Evolutionary conservation across 805 yeast species (phyloP).

Genomic region (Candida stauntonica): DNA sequence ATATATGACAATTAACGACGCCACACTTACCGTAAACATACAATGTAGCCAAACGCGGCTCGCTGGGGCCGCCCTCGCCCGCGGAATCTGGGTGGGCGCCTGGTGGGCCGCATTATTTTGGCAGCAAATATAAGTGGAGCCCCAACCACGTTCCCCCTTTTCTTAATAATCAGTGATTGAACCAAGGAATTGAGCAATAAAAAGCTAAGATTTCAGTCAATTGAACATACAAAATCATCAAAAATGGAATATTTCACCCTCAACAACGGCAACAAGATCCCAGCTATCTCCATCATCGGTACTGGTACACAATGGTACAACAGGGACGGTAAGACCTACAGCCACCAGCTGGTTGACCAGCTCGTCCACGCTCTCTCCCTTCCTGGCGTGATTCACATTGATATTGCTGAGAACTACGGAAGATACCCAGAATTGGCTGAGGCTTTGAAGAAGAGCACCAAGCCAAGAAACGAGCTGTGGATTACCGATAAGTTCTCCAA

Average conservation of each 20-base stretch:
- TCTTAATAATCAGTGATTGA: too few species aligned
- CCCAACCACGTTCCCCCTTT: too few species aligned
- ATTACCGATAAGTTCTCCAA: slow-evolving; percentile 49
- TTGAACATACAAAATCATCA: too few species aligned
- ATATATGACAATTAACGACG: too few species aligned
- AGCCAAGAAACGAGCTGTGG: slow-evolving; percentile 47
- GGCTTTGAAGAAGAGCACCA: slow-evolving; percentile 39
- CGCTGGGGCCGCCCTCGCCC: too few species aligned
- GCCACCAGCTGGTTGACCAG: slow-evolving; percentile 31
- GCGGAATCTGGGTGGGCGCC: too few species aligned
- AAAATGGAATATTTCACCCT: slow-evolving; percentile 22
- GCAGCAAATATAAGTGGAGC: too few species aligned
- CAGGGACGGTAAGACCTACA: slow-evolving; percentile 25
- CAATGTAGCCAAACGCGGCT: too few species aligned
- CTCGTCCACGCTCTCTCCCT: slow-evolving; percentile 30
- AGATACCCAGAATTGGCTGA: slow-evolving; percentile 51
- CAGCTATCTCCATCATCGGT: slow-evolving; percentile 50
- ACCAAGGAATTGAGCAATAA: too few species aligned
- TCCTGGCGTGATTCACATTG: slow-evolving; percentile 52
- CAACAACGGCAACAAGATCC: slow-evolving; percentile 37
- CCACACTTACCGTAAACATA: too few species aligned
- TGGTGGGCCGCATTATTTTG: too few species aligned
- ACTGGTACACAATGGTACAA: slow-evolving; percentile 58
- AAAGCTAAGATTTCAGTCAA: too few species aligned
- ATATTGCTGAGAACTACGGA: slow-evolving; percentile 53